Conservation (phyloP, 768 basidiomycete species). For the Trametes maxima region DNA sequence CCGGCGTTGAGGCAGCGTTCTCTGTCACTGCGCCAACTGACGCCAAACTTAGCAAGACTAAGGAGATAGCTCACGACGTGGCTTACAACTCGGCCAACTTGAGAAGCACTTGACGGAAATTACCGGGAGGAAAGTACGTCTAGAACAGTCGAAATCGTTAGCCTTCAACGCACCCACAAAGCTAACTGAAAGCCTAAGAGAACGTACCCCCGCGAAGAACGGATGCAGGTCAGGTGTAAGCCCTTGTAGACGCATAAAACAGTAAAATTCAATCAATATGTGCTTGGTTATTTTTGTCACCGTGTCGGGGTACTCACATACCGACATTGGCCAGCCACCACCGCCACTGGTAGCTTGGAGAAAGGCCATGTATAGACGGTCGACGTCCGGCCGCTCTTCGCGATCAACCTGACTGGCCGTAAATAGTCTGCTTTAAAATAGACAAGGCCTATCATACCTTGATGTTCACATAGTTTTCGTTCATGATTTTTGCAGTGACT, state of each 20-base stretch:
- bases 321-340: constrained; percentile 39
- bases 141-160: neutral
- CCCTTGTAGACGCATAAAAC: constrained; percentile 14
- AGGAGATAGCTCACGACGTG: neutral
- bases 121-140: constrained; percentile 30
- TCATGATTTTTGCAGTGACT: constrained; percentile 41
- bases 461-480: constrained; percentile 41
- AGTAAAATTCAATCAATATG: neutral
- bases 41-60: neutral
- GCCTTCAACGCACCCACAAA: neutral
- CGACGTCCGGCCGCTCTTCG: constrained; percentile 46
- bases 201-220: constrained; percentile 30
- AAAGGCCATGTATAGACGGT: constrained; percentile 47
- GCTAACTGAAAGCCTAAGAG: neutral
- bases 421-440: neutral
- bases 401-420: constrained; percentile 35
- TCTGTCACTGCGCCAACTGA: constrained; percentile 27
- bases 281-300: neutral
- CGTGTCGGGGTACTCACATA: constrained; percentile 26
- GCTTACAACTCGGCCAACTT: constrained; percentile 28
- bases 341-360: constrained; percentile 37
- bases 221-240: constrained; percentile 32
- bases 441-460: constrained; percentile 24
- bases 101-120: constrained; percentile 26
- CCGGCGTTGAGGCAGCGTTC: constrained; percentile 23